phyloP scores from a whole-genome alignment of 2,329 filamentous ascomycete species.

The Talaromyces piceae region DNA sequence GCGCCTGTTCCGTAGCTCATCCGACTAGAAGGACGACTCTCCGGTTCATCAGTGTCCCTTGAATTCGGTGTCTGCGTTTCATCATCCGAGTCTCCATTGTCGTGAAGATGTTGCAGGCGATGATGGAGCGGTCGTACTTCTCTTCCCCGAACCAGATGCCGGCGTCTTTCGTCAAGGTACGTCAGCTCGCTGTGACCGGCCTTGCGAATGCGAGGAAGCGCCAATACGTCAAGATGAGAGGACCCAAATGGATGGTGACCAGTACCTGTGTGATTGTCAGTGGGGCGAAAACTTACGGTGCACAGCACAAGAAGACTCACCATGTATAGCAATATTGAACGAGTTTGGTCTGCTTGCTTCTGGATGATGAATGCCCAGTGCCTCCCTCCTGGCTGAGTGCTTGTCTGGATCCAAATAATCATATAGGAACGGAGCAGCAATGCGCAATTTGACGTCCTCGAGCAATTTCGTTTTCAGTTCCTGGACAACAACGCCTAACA shows the following conservation, averaged over 20 bases:
- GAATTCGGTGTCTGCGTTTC: constrained; percentile 61
- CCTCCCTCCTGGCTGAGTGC: constrained; percentile 70
- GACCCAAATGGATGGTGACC: constrained; percentile 31
- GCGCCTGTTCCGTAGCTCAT: constrained; percentile 47
- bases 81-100: constrained; percentile 80
- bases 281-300: constrained; percentile 55
- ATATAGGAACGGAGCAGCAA: constrained; percentile 73
- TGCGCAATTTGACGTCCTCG: constrained; percentile 77
- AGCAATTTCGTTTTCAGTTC: constrained; percentile 84
- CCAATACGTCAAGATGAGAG: constrained; percentile 50
- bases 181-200: constrained; percentile 50
- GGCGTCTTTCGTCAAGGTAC: constrained; percentile 62
- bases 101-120: constrained; percentile 64
- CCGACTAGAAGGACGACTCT: constrained; percentile 73
- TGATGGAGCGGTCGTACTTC: constrained; percentile 76
- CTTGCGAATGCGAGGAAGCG: constrained; percentile 70
- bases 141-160: constrained; percentile 48
- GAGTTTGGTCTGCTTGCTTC: constrained; percentile 51
- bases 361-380: constrained; percentile 67
- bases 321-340: constrained; percentile 50
- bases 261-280: constrained; percentile 34
- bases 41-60: constrained; percentile 76
- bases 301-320: constrained; percentile 54
- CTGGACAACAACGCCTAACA: constrained; percentile 66
- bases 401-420: constrained; percentile 76